Conservation (phyloP, 139 green algal genomes). For the Asterochloris erici region DNA sequence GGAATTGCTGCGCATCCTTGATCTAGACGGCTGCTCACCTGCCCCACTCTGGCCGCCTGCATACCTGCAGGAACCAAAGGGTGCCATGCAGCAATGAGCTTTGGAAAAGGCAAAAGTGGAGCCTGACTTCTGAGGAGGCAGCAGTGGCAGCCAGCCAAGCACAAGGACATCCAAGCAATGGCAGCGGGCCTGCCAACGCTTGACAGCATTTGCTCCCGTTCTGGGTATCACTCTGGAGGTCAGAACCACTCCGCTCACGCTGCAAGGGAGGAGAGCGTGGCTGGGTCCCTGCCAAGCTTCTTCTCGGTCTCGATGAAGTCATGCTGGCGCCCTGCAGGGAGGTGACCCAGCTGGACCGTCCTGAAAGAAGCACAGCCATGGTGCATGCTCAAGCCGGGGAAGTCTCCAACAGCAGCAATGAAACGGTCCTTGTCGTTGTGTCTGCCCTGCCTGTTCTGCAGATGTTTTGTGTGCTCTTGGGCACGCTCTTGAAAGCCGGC, state of each 20-base stretch:
- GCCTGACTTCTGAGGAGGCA: too few species aligned
- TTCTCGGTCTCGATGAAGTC: slow-evolving; percentile 16
- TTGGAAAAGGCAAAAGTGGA: too few species aligned
- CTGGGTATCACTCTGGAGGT: background rate
- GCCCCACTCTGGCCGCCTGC: too few species aligned
- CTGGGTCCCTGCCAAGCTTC: background rate
- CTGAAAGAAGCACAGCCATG: background rate
- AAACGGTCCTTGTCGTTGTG: background rate
- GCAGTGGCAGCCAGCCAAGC: too few species aligned
- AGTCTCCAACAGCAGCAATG: background rate
- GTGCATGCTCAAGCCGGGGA: background rate
- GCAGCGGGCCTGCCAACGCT: background rate
- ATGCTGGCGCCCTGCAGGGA: background rate
- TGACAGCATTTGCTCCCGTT: background rate
- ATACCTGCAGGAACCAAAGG: too few species aligned
- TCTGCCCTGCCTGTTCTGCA: background rate
- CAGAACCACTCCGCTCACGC: background rate
- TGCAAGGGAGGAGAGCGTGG: background rate
- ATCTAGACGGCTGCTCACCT: too few species aligned
- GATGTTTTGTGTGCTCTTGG: background rate
- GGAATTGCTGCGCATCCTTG: too few species aligned
- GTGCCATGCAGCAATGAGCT: too few species aligned
- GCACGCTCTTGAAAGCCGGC: background rate
- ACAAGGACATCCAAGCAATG: background rate
- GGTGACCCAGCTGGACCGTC: background rate